Evolutionary conservation across 2,329 filamentous ascomycete genomes (phyloP), one percentile per base, ranked within the genome.

Genomic region (Aspergillus amoenus): DNA sequence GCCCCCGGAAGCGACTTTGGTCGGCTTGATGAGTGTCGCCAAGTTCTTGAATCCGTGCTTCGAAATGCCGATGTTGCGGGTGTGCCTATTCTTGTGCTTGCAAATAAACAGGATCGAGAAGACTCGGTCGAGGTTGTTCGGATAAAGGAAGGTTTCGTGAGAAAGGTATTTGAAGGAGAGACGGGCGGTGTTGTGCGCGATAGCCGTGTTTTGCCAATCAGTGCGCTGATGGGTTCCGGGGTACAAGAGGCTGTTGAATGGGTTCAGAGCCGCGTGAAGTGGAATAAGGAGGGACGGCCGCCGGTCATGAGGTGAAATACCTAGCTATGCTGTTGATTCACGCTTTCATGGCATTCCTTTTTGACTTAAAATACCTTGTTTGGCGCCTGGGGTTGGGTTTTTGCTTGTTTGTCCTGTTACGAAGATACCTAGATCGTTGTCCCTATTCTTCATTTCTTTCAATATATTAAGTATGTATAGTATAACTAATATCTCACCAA

Each of bases 191-290:
- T 87, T 61, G 91, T 97, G 52, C 84, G 93, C 62, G 94, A 99
- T 78, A 95, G 90, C 69, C 83, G 94, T 59, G 94, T 97, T 15
- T 75, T 99, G 70, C 92, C 94, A 6, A 87, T 97, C 61, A 95
- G 90, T 72, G 94, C 94, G n/a, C 77, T 99, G 70, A 93, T 75
- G 63, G 80, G 79, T 4, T 88, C 88, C 0, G 94, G 94, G 3
- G 94, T 99, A 2, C 86, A 86, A 68, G 94, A 97, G 78, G 93
- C 94, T 1, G 89, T 99, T n/a, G 94, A 97, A 70, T 99, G 94
- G 94, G 81, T 99, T 58, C 87, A 91, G 70, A 93, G 88, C 64
- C 82, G 94, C 60, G 91, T 97, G 27, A 92, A 91, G 75, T 97
- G 94, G 91, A 97, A 97, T 73, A 96, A 94, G 77, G 93, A 97